Percentiles rank a stretch among this genome's conserved stretches.
phyloP scores from a whole-genome alignment of 2,329 filamentous ascomycete species.

The Parasarocladium wereldwijsianum region DNA sequence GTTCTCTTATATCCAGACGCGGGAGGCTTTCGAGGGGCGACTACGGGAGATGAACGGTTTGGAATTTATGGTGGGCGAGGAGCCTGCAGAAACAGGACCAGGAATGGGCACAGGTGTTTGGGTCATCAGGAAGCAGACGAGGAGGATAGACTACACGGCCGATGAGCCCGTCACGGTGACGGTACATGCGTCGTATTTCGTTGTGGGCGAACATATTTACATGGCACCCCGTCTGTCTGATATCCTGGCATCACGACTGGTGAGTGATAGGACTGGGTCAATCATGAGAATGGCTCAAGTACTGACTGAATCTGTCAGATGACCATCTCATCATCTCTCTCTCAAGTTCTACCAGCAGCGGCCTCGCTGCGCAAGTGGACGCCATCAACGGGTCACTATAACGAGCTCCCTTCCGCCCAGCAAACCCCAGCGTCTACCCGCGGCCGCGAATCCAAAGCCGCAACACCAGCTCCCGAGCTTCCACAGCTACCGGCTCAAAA shows the following conservation, averaged over 20 bases:
- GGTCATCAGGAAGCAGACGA: conserved; percentile 55
- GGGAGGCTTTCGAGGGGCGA: conserved; percentile 48
- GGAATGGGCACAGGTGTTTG: conserved; percentile 54
- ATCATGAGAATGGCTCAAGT: background rate
- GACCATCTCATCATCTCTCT: conserved; percentile 38
- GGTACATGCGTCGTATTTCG: conserved; percentile 46
- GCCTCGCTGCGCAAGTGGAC: conserved; percentile 38
- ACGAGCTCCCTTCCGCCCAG: conserved; percentile 32
- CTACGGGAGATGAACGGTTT: conserved; percentile 50
- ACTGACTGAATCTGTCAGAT: conserved; percentile 21
- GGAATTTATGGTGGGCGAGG: conserved; percentile 52
- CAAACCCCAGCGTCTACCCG: conserved; percentile 24
- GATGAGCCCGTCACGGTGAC: conserved; percentile 32
- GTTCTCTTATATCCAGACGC: conserved; percentile 40
- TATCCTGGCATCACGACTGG: conserved; percentile 43
- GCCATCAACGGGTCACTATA: conserved; percentile 37
- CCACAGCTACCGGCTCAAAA: conserved; percentile 11
- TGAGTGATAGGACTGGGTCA: conserved; percentile 16
- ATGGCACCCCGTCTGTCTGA: conserved; percentile 48
- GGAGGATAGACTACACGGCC: conserved; percentile 37
- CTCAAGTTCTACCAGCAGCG: conserved; percentile 34
- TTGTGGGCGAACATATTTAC: conserved; percentile 52
- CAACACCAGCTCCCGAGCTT: conserved; percentile 7
- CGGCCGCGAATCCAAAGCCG: conserved; percentile 20
- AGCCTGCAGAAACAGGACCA: conserved; percentile 46